These are phyloP conservation scores for Trichoderma endophyticum DNA, from an alignment of 2,329 filamentous ascomycete species.

Conservation along the genomic window DNA sequence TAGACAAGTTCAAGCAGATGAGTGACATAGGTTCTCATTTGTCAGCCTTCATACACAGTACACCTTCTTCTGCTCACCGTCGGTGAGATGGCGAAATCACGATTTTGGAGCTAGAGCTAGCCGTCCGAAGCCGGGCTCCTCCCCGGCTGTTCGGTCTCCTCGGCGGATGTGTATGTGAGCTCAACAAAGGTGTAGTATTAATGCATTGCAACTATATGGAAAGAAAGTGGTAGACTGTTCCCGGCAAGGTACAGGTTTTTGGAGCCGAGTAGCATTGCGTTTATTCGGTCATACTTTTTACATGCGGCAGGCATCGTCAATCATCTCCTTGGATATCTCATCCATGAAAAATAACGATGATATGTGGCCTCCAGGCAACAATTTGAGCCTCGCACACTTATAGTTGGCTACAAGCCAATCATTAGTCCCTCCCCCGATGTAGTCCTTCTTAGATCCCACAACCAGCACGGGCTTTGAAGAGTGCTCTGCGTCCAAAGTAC, in stretches of 20 bases:
- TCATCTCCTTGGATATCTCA: conserved; percentile 23
- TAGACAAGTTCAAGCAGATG: not conserved
- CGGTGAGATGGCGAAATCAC: not conserved
- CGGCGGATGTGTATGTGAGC: not conserved
- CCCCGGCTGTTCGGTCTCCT: not conserved
- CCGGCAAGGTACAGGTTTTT: too few species aligned
- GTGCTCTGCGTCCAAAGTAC: conserved; percentile 20
- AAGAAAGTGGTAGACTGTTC: not conserved
- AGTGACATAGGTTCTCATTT: not conserved
- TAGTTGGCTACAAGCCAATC: conserved; percentile 24
- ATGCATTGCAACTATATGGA: not conserved
- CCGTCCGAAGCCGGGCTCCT: not conserved
- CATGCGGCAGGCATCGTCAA: not conserved
- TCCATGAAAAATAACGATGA: conserved; percentile 24
- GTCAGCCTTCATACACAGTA: not conserved
- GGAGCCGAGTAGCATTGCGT: too few species aligned
- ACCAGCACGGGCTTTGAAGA: conserved; percentile 23
- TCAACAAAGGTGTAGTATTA: not conserved
- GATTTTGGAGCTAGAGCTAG: not conserved
- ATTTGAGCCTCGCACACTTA: conserved; percentile 15
- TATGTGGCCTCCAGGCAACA: conserved; percentile 24
- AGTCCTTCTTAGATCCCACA: conserved; percentile 20
- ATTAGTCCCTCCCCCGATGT: conserved; percentile 23
- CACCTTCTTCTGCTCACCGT: not conserved
- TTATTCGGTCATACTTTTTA: not conserved